phyloP scores from a whole-genome alignment of 768 basidiomycete genomes.

The Dioszegia aurantiaca region DNA sequence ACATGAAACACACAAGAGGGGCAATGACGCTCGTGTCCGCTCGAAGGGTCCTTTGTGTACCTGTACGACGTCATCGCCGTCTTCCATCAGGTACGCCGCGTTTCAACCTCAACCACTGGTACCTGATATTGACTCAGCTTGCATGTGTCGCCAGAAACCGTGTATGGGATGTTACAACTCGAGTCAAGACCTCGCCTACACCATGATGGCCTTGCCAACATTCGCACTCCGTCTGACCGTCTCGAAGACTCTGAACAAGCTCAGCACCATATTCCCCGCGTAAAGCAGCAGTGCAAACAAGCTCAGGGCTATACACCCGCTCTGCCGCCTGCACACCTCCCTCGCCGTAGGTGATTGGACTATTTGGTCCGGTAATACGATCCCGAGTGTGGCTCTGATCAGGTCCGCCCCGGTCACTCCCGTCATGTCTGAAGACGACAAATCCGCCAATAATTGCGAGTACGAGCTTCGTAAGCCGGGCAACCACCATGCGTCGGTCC shows the following conservation, averaged over 20 bases:
- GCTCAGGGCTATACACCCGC: slow-evolving; percentile 37
- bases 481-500: slow-evolving; percentile 44
- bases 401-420: slow-evolving; percentile 12
- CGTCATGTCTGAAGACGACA: background rate
- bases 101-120: background rate
- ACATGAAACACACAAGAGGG: background rate
- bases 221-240: slow-evolving; percentile 40
- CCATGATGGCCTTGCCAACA: slow-evolving; percentile 22
- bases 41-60: no score
- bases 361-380: slow-evolving; percentile 35
- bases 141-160: no score
- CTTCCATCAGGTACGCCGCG: no score
- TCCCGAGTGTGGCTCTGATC: slow-evolving; percentile 26
- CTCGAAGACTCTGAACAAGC: slow-evolving; percentile 50
- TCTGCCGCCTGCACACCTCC: slow-evolving; percentile 42
- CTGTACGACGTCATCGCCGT: no score
- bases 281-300: slow-evolving; percentile 39
- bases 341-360: slow-evolving; percentile 20
- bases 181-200: background rate
- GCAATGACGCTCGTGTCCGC: no score
- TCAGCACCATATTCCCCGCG: slow-evolving; percentile 47
- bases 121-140: background rate
- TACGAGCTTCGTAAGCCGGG: slow-evolving; percentile 22
- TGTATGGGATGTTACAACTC: slow-evolving; percentile 1
- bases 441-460: slow-evolving; percentile 15